phyloP scores from a whole-genome alignment of 306 rosid genomes.

The Acacia confusa region DNA sequence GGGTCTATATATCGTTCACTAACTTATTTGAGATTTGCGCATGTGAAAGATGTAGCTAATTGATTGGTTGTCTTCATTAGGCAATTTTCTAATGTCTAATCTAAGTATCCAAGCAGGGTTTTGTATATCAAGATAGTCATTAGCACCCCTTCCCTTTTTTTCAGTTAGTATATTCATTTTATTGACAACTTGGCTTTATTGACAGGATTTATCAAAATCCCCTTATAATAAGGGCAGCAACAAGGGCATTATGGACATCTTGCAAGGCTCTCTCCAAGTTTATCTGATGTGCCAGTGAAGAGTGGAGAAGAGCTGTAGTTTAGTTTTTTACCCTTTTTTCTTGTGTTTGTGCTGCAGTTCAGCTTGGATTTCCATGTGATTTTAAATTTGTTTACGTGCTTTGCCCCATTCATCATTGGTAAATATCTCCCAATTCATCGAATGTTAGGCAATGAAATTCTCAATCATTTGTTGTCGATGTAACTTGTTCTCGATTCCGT shows the following conservation, averaged over 20 bases:
- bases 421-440: slow-evolving; percentile 8
- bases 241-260: slow-evolving; percentile 80
- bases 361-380: slow-evolving; percentile 20
- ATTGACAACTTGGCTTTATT: slow-evolving; percentile 7
- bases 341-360: slow-evolving; percentile 19
- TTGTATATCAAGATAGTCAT: not conserved
- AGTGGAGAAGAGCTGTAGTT: not conserved
- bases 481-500: not conserved
- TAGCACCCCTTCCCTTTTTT: not conserved
- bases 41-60: too few relatives aligned
- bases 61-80: not conserved
- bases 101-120: not conserved
- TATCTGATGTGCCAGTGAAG: slow-evolving; percentile 41
- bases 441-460: slow-evolving; percentile 15
- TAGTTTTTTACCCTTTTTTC: not conserved
- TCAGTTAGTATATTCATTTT: not conserved
- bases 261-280: slow-evolving; percentile 79
- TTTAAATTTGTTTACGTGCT: slow-evolving; percentile 17
- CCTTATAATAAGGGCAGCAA: slow-evolving; percentile 59
- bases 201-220: slow-evolving; percentile 91
- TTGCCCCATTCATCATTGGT: slow-evolving; percentile 25
- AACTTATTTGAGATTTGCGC: too few relatives aligned
- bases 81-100: not conserved
- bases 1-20: not conserved
- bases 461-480: not conserved